Conservation (phyloP, 176 grass and related monocot species). For the Triticum urartu region DNA sequence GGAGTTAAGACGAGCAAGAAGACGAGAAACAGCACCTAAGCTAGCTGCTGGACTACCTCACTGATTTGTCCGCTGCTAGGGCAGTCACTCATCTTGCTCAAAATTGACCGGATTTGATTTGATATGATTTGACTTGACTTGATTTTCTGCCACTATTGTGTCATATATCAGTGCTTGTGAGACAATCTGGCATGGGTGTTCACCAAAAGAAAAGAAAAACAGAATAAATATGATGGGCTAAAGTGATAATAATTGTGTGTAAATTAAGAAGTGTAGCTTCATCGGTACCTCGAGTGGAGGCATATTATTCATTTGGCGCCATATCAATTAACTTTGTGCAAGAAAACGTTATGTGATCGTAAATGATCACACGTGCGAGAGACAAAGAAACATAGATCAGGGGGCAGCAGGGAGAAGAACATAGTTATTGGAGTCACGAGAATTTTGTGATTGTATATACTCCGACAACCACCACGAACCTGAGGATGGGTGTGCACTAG, state of each 20-base stretch:
- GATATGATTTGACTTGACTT: background rate
- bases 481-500: background rate
- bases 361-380: background rate
- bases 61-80: background rate
- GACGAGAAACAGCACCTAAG: background rate
- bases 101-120: background rate
- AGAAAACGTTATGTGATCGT: too few species aligned
- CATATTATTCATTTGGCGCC: too few species aligned
- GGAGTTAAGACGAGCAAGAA: background rate
- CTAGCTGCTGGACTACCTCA: conserved; percentile 8
- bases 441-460: background rate
- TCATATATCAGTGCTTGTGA: background rate
- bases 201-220: background rate
- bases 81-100: background rate
- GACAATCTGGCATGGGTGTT: background rate
- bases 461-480: background rate
- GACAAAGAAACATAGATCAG: background rate
- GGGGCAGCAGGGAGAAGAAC: background rate
- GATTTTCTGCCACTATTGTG: background rate
- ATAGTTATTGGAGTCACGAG: background rate
- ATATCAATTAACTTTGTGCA: too few species aligned
- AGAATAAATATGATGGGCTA: background rate
- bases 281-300: too few species aligned
- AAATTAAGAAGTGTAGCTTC: background rate
- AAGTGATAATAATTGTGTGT: background rate